Conservation (phyloP, 805 yeast species). For the Saccharomycopsis malanga region DNA sequence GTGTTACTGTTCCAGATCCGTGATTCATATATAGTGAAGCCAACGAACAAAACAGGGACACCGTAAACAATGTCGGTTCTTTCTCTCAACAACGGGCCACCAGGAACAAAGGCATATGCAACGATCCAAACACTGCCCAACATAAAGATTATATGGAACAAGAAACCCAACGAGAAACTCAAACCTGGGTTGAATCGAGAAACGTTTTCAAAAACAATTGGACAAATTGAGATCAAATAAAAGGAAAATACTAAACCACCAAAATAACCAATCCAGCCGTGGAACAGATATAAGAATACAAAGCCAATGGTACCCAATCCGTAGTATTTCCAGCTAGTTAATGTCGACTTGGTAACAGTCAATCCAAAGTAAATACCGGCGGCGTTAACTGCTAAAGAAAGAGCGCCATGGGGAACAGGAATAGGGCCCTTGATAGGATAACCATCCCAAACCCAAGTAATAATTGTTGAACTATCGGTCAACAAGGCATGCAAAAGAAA, state of each 20-base stretch:
- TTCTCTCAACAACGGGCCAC: slow-evolving; percentile 82
- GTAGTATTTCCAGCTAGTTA: slow-evolving; percentile 5
- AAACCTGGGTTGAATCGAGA: slow-evolving; percentile 50
- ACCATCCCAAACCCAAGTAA: slow-evolving; percentile 97
- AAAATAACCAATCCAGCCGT: slow-evolving; percentile 65
- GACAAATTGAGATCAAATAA: slow-evolving; percentile 57
- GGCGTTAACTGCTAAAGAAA: slow-evolving; percentile 53
- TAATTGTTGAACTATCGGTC: slow-evolving; percentile 77
- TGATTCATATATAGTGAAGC: slow-evolving; percentile 40
- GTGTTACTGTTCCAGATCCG: neutral
- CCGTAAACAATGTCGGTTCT: slow-evolving; percentile 72
- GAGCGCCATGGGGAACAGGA: slow-evolving; percentile 76
- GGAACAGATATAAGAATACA: slow-evolving; percentile 39
- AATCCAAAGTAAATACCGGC: slow-evolving; percentile 48
- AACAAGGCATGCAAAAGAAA: slow-evolving; percentile 68
- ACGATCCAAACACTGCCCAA: slow-evolving; percentile 94
- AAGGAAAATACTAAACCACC: slow-evolving; percentile 62
- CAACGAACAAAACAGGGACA: slow-evolving; percentile 45
- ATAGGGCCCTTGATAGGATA: slow-evolving; percentile 81
- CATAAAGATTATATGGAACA: slow-evolving; percentile 46
- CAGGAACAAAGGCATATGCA: slow-evolving; percentile 97
- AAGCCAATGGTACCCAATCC: slow-evolving; percentile 43
- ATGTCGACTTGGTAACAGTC: slow-evolving; percentile 21
- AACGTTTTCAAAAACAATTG: slow-evolving; percentile 52
- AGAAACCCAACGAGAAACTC: slow-evolving; percentile 42